phyloP scores from a whole-genome alignment of 2,329 filamentous ascomycete genomes.

The Penicillium occitanis region DNA sequence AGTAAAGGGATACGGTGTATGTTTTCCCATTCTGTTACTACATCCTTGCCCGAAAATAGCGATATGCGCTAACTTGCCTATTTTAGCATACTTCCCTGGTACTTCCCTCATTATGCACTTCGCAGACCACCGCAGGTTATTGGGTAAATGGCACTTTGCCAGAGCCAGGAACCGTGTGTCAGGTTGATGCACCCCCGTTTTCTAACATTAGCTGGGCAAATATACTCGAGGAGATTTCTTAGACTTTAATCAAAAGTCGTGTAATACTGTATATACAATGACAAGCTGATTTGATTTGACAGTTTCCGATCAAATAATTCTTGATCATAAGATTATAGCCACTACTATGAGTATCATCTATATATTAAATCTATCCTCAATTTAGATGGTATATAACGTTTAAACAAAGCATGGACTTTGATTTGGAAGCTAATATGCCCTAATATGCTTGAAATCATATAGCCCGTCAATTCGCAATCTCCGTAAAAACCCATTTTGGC shows the following conservation, averaged over 20 bases:
- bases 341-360: too few species aligned
- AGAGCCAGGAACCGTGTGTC: constrained; percentile 33
- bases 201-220: constrained; percentile 3
- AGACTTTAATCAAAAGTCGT: not conserved
- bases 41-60: not conserved
- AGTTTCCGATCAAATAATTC: not conserved
- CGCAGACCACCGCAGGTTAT: constrained; percentile 31
- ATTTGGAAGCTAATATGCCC: too few species aligned
- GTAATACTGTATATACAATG: not conserved
- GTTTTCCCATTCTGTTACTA: constrained; percentile 7
- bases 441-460: too few species aligned
- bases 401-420: too few species aligned
- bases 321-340: too few species aligned
- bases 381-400: too few species aligned
- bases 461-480: not conserved
- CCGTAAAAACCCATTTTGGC: not conserved
- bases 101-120: constrained; percentile 35
- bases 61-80: not conserved
- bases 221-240: not conserved
- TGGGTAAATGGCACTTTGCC: constrained; percentile 40
- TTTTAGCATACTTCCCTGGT: constrained; percentile 20
- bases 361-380: too few species aligned
- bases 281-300: not conserved
- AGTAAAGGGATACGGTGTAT: constrained; percentile 27
- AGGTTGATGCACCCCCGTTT: constrained; percentile 18